phyloP scores from a whole-genome alignment of 768 basidiomycete species.

The Mycena floridula region DNA sequence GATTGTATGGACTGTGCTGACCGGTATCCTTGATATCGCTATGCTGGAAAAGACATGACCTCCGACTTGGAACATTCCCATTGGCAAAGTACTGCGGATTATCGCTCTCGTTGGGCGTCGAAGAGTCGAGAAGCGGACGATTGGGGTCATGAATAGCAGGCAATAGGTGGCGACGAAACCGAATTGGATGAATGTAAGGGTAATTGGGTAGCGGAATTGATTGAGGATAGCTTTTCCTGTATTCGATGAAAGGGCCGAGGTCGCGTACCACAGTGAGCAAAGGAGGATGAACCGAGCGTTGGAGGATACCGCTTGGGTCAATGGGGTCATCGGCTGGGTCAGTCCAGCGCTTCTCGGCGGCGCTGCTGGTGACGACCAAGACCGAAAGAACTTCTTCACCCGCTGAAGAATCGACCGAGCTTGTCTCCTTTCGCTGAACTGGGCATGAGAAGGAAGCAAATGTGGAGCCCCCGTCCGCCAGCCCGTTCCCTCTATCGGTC shows the following conservation, averaged over 20 bases:
- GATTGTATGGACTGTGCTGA: constrained; percentile 98
- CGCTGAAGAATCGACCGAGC: no score
- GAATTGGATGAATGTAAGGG: constrained; percentile 96
- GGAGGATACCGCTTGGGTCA: constrained; percentile 25
- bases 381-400: constrained; percentile 8
- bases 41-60: constrained; percentile 98
- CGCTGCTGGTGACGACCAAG: no score
- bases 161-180: constrained; percentile 90
- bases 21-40: constrained; percentile 93
- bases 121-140: constrained; percentile 58
- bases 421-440: no score
- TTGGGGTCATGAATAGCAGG: constrained; percentile 75
- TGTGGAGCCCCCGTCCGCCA: no score
- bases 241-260: constrained; percentile 91
- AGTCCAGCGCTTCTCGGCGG: constrained; percentile 11
- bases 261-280: constrained; percentile 89
- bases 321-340: constrained; percentile 11
- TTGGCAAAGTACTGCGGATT: constrained; percentile 76
- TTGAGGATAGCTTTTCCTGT: constrained; percentile 94
- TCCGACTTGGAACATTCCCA: constrained; percentile 97
- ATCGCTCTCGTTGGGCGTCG: constrained; percentile 70
- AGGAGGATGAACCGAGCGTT: constrained; percentile 61
- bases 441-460: no score
- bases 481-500: no score
- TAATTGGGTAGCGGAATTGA: constrained; percentile 91